Conservation (phyloP, 169 alveolate species). For the Cryptosporidium sp. region DNA sequence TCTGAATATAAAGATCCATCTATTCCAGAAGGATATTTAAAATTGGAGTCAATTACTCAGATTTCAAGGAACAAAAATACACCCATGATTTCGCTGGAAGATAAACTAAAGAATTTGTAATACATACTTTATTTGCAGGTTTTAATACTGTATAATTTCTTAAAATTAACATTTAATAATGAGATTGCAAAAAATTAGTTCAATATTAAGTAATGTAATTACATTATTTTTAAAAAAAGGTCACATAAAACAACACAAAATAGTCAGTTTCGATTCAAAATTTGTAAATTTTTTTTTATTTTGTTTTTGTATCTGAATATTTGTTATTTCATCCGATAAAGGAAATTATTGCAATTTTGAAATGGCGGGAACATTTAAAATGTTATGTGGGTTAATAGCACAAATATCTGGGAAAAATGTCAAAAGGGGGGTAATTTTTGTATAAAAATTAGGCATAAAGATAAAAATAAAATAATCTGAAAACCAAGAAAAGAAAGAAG, state of each 20-base stretch:
- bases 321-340: background rate
- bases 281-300: background rate
- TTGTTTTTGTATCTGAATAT: background rate
- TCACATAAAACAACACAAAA: background rate
- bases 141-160: background rate
- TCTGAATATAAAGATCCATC: background rate
- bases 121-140: background rate
- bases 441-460: background rate
- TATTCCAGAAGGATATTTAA: slow-evolving; percentile 34
- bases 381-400: background rate
- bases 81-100: slow-evolving; percentile 6
- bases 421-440: background rate
- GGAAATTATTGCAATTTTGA: background rate
- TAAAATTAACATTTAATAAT: too few species aligned
- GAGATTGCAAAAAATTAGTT: background rate
- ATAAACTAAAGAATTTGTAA: background rate
- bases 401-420: background rate
- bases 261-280: background rate
- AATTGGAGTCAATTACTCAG: background rate
- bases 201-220: background rate
- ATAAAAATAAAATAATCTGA: background rate
- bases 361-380: background rate
- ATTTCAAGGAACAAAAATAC: slow-evolving; percentile 21
- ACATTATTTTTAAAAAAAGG: background rate
- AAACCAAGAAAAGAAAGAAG: background rate